phyloP scores from a whole-genome alignment of 179 eudicot genomes.

The Silene coronaria region DNA sequence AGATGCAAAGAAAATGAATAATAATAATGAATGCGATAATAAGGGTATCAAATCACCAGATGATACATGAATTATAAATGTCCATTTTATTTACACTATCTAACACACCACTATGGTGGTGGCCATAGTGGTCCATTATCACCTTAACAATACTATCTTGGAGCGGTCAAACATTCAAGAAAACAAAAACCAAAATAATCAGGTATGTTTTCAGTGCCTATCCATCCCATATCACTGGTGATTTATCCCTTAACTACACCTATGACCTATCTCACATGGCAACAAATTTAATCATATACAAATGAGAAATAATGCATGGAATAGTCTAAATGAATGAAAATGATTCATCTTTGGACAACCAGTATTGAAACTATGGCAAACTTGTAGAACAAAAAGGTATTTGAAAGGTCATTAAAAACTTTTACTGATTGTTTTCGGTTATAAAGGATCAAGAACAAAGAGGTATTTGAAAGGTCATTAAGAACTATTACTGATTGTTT shows the following conservation, averaged over 20 bases:
- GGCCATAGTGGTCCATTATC: not conserved
- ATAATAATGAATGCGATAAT: not conserved
- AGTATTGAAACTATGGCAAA: not conserved
- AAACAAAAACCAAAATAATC: not conserved
- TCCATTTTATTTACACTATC: not conserved
- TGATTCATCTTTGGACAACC: not conserved
- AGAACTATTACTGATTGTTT: conserved; percentile 2
- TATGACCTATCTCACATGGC: not conserved
- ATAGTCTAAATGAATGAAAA: not conserved
- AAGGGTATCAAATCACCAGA: not conserved
- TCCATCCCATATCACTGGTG: not conserved
- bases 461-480: not conserved
- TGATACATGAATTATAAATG: not conserved
- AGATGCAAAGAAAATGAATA: conserved; percentile 5
- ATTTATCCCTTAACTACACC: not conserved
- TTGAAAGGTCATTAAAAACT: conserved; percentile 2
- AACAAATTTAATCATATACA: not conserved
- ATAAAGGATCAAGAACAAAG: not conserved
- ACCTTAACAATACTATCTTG: not conserved
- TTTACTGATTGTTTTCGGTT: not conserved
- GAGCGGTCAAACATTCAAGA: not conserved
- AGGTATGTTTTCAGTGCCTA: not conserved
- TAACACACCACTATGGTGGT: not conserved
- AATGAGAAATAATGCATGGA: not conserved
- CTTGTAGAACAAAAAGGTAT: not conserved